Percentiles rank a stretch among this genome's conserved stretches.
Evolutionary conservation across 169 alveolate species (phyloP).

Genomic region (Miamiensis avidus): DNA sequence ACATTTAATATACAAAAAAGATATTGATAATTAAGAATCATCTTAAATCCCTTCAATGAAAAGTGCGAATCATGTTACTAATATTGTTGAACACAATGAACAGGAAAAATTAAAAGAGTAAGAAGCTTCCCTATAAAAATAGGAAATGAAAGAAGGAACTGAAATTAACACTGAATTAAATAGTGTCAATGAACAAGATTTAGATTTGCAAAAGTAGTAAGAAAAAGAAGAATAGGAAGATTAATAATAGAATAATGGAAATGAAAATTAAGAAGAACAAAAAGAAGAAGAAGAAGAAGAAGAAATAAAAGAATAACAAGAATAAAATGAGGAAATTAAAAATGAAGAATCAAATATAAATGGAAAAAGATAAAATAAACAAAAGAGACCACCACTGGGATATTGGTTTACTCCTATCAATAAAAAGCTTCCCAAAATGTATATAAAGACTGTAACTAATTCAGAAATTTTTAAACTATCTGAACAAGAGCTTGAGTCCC

Average conservation of each 20-base stretch:
- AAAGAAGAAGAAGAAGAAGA: slow-evolving; percentile 13
- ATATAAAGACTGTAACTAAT: neutral
- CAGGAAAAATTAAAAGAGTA: too few relatives aligned
- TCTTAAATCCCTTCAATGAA: too few relatives aligned
- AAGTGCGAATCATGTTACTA: too few relatives aligned
- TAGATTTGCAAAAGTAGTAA: too few relatives aligned
- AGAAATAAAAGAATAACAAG: slow-evolving; percentile 4
- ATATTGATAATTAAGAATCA: too few relatives aligned
- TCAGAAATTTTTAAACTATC: neutral
- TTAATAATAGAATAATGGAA: neutral
- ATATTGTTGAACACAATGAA: too few relatives aligned
- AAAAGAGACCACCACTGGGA: neutral
- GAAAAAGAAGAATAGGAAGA: too few relatives aligned
- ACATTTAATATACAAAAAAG: too few relatives aligned
- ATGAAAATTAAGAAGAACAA: neutral
- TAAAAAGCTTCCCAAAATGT: neutral
- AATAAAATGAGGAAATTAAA: neutral
- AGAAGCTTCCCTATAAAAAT: too few relatives aligned
- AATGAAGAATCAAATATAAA: neutral
- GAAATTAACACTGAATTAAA: too few relatives aligned
- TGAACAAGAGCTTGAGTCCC: neutral
- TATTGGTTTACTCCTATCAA: neutral
- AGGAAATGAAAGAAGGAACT: too few relatives aligned
- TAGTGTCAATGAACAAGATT: too few relatives aligned
- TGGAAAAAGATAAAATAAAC: neutral